These are phyloP conservation scores for Lolium multiflorum DNA, from an alignment of 176 grass and related monocot species.

Conservation along the genomic window DNA sequence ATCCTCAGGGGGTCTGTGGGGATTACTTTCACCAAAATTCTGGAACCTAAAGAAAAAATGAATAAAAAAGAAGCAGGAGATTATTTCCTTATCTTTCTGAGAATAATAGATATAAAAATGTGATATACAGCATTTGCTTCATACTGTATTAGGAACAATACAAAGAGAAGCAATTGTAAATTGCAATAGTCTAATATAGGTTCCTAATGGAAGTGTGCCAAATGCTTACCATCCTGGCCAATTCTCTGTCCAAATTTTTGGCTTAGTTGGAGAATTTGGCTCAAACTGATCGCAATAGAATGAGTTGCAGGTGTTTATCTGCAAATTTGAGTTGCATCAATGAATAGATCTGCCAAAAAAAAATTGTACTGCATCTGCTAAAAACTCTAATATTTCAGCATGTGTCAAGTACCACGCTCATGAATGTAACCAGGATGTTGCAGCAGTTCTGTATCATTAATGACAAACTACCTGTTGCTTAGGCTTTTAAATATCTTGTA, in stretches of 20 bases:
- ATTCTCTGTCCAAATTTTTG: constrained; percentile 99
- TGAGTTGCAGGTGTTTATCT: constrained; percentile 98
- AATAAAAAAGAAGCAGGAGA: constrained; percentile 2
- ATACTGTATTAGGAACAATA: background rate
- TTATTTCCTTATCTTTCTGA: constrained; percentile 12
- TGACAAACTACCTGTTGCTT: too few relatives aligned
- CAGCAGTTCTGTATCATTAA: too few relatives aligned
- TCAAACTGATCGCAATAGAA: constrained; percentile 90
- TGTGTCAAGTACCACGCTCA: background rate
- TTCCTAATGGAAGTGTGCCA: background rate
- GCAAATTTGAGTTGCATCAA: constrained; percentile 40
- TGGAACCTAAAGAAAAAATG: constrained; percentile 74
- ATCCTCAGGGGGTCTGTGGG: constrained; percentile 94
- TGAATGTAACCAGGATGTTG: background rate
- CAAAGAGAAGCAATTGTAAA: constrained; percentile 8
- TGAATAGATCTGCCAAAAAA: constrained; percentile 15
- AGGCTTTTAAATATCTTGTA: too few relatives aligned
- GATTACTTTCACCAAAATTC: constrained; percentile 87
- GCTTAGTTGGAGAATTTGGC: constrained; percentile 84
- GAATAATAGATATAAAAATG: background rate
- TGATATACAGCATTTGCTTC: background rate
- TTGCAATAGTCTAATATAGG: background rate
- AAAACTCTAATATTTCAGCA: background rate
- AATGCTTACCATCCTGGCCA: constrained; percentile 97
- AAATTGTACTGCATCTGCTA: background rate